Evolutionary conservation across 139 green algal genomes (phyloP), one percentile per base, ranked within the genome.

Genomic region (Micromonas commoda): DNA sequence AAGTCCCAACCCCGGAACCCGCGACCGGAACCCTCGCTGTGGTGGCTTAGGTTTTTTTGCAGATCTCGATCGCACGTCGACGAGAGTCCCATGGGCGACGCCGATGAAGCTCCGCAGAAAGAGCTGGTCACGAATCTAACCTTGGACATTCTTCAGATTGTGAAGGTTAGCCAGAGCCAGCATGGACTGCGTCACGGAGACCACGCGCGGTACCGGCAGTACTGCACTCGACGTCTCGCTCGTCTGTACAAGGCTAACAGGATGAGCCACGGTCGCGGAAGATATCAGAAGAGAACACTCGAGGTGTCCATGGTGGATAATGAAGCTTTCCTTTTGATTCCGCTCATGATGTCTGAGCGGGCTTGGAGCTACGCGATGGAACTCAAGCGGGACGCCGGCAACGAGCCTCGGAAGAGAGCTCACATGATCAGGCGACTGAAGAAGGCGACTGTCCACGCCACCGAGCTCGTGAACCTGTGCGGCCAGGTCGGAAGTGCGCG

Each of bases 301-400:
- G 87, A 95, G 35, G 32, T 86, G 0, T 74, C 76, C 1, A 78
- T 69, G 1, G 78, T 96, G 31, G 90, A 82, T 16, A 91, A 97
- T 79, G 85, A 77, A 38, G 9, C 76, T 80, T 83, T 92, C 73
- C 81, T 98, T 73, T 82, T 91, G 73, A 91, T 98, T 28, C 85
- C 87, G 19, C 84, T 98, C 31, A 88, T 95, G 54, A 84, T 54
- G 24, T 89, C 93, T 4, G 93, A 98, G 87, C 85, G 93, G 0
- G 89, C 86, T 6, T 98, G 93, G 93, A 82, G 86, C 0, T 87
- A 91, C 24, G 92, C 91, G 32, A 97, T 96, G 89, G 89, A 96
- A 71, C 79, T 97, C 0, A 97, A 97, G 82, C 85, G 89, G 32
- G 82, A 93, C 76, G 77, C 24, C 86, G 60, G 87, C 89, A 81